A percentile compares a stretch with the other conserved stretches of the same genome.
phyloP scores from a whole-genome alignment of 2,329 filamentous ascomycete species.

The Fusarium drepaniforme region DNA sequence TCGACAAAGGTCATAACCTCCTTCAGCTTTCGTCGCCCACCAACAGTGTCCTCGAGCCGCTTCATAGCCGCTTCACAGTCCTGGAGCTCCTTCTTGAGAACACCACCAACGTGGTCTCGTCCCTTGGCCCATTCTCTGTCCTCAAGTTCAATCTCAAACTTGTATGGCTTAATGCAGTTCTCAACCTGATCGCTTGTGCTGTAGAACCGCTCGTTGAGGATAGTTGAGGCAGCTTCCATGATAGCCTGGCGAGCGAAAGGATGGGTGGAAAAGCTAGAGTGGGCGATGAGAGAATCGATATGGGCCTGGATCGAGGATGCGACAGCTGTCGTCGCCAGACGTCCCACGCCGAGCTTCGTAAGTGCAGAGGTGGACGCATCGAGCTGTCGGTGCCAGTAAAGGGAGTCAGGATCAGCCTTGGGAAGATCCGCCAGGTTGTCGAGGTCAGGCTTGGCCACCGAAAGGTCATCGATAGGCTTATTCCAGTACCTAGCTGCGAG shows the following conservation, averaged over 20 bases:
- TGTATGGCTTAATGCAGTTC: constrained; percentile 99
- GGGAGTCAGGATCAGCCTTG: constrained; percentile 84
- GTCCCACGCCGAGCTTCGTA: constrained; percentile 93
- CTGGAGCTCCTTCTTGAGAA: constrained; percentile 88
- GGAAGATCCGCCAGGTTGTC: constrained; percentile 83
- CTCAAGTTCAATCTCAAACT: constrained; percentile 96
- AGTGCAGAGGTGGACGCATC: constrained; percentile 91
- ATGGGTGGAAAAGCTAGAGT: constrained; percentile 89
- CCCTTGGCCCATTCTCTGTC: constrained; percentile 89
- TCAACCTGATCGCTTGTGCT: constrained; percentile 98
- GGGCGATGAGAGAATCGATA: constrained; percentile 81
- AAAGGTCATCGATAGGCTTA: constrained; percentile 89
- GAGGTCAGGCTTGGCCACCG: constrained; percentile 72
- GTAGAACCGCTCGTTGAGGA: constrained; percentile 94
- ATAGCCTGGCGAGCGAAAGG: constrained; percentile 96
- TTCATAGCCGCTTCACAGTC: constrained; percentile 86
- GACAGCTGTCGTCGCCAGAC: constrained; percentile 91
- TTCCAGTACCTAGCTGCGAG: constrained; percentile 98
- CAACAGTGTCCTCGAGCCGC: constrained; percentile 80
- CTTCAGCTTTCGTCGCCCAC: constrained; percentile 84
- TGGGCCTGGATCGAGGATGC: constrained; percentile 88
- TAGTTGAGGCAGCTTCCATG: constrained; percentile 87
- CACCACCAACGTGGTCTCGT: constrained; percentile 82
- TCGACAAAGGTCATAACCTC: constrained; percentile 95
- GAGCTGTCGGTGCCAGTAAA: constrained; percentile 94